A percentile compares a stretch with the other conserved stretches of the same genome.
Evolutionary conservation across 1,284 basidiomycete species (phyloP).

Genomic region (Papiliotrema fonsecae): DNA sequence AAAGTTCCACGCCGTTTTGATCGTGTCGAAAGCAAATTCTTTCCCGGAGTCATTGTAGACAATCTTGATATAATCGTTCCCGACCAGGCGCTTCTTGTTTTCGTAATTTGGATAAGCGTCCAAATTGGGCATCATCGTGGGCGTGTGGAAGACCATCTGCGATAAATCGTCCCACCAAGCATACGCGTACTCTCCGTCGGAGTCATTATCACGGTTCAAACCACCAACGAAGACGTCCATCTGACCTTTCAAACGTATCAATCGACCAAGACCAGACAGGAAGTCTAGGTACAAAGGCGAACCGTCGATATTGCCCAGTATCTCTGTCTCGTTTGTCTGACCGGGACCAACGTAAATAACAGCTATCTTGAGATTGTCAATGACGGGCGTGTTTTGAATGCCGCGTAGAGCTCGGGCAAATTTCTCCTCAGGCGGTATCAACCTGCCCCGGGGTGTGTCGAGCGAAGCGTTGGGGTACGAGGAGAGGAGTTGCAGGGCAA

Average conservation of each 20-base stretch:
- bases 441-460: conserved; percentile 42
- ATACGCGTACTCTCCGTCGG: conserved; percentile 80
- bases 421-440: conserved; percentile 51
- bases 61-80: conserved; percentile 91
- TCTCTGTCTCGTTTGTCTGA: conserved; percentile 78
- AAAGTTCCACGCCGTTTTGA: conserved; percentile 86
- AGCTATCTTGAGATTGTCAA: conserved; percentile 96
- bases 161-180: conserved; percentile 99
- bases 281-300: conserved; percentile 94
- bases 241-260: conserved; percentile 87
- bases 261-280: conserved; percentile 77
- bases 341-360: conserved; percentile 93
- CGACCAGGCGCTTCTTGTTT: conserved; percentile 87
- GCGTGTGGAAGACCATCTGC: conserved; percentile 91
- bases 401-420: conserved; percentile 64
- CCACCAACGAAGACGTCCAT: conserved; percentile 93
- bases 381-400: conserved; percentile 85
- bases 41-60: conserved; percentile 93
- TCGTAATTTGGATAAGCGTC: conserved; percentile 63
- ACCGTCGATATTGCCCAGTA: conserved; percentile 84
- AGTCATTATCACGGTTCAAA: conserved; percentile 76
- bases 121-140: conserved; percentile 93
- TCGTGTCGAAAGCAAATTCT: conserved; percentile 89
- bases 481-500: conserved; percentile 76
- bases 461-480: conserved; percentile 59